A percentile compares a stretch with the other conserved stretches of the same genome.
Conservation (phyloP, 768 basidiomycete species). For the Coprinellus micaceus region DNA sequence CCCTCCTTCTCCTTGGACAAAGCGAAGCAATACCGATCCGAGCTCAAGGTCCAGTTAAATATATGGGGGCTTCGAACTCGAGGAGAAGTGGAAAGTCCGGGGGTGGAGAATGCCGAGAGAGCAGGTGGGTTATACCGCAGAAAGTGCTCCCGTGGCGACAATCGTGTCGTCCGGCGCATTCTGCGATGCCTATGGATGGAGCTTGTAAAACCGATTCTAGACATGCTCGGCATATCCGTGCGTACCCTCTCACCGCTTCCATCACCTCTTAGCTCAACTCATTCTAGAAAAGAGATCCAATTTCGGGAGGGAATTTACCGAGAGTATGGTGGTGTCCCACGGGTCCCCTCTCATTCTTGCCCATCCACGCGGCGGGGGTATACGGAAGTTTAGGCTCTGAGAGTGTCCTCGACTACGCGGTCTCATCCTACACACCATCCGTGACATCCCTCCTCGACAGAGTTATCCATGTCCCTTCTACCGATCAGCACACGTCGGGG, state of each 20-base stretch:
- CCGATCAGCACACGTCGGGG: background rate
- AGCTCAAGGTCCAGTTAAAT: no score
- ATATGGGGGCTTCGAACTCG: no score
- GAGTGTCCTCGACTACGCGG: slow-evolving; percentile 12
- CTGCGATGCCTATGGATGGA: no score
- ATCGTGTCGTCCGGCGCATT: no score
- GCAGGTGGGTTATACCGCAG: no score
- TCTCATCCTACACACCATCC: slow-evolving; percentile 21
- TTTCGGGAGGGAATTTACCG: background rate
- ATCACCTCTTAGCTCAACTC: background rate
- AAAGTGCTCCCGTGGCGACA: no score
- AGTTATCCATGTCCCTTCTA: background rate
- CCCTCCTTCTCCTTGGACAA: background rate
- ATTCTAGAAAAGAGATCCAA: background rate
- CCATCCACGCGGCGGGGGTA: slow-evolving; percentile 11
- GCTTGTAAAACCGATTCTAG: no score
- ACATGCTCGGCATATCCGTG: slow-evolving; percentile 3
- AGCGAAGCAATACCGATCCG: no score
- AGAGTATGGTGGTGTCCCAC: slow-evolving; percentile 13
- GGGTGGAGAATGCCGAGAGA: no score
- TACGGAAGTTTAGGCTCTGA: background rate
- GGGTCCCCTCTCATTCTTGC: slow-evolving; percentile 9
- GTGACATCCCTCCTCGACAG: slow-evolving; percentile 8
- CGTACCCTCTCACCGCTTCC: background rate
- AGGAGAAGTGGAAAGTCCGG: no score